Evolutionary conservation across 106 monocot genomes (phyloP).

Genomic region (Dendrobium catenatum): DNA sequence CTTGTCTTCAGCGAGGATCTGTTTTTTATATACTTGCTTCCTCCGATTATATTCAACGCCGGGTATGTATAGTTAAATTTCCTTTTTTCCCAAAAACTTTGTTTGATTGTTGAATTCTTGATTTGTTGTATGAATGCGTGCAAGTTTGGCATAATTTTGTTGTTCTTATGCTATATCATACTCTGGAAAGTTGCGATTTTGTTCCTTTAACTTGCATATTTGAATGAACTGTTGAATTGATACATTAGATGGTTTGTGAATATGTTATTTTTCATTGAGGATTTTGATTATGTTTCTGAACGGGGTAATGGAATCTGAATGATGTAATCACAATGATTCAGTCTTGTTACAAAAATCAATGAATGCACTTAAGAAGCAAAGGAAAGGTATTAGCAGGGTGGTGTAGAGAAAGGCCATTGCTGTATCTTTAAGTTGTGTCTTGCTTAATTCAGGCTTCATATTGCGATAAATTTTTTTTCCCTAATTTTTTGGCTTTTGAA

Average conservation of each 20-base stretch:
- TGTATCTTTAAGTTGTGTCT: too few relatives aligned
- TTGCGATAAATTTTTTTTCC: too few relatives aligned
- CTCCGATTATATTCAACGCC: slow-evolving; percentile 96
- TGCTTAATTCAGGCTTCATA: too few relatives aligned
- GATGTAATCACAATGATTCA: too few relatives aligned
- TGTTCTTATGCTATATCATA: neutral
- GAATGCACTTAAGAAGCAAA: too few relatives aligned
- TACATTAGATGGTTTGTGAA: neutral
- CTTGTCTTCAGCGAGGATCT: slow-evolving; percentile 94
- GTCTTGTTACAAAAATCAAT: too few relatives aligned
- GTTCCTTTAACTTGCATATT: neutral
- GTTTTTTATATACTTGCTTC: slow-evolving; percentile 93
- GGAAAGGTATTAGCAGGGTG: too few relatives aligned
- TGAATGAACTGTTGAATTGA: neutral
- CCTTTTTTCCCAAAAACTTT: neutral
- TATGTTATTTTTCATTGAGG: neutral
- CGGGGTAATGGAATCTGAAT: too few relatives aligned
- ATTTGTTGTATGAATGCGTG: neutral
- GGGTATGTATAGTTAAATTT: slow-evolving; percentile 36
- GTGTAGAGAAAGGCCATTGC: too few relatives aligned
- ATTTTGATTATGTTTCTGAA: too few relatives aligned
- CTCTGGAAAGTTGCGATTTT: neutral
- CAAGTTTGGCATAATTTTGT: neutral
- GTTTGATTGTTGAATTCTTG: neutral
- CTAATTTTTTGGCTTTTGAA: too few relatives aligned